phyloP scores from a whole-genome alignment of 805 yeast genomes.

The Candida lessepsii region DNA sequence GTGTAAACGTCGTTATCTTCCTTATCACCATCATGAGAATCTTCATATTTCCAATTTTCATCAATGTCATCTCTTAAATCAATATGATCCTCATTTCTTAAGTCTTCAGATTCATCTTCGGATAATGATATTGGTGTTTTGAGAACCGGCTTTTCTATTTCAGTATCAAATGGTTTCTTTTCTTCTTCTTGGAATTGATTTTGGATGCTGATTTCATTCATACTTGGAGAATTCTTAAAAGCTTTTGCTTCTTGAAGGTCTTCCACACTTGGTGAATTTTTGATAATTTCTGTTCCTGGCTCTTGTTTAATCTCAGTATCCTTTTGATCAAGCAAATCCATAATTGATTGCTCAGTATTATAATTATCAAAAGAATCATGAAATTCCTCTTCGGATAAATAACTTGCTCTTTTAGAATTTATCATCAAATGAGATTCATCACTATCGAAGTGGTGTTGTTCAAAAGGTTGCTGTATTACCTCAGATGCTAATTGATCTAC shows the following conservation, averaged over 20 bases:
- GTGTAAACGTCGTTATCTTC: slow-evolving; percentile 35
- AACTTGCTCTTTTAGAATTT: slow-evolving; percentile 10
- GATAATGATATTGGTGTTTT: slow-evolving; percentile 3
- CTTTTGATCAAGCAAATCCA: slow-evolving; percentile 29
- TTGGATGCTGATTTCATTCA: slow-evolving; percentile 1
- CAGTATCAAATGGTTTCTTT: not conserved
- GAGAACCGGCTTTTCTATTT: slow-evolving; percentile 9
- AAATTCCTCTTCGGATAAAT: slow-evolving; percentile 14
- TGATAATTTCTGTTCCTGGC: not conserved
- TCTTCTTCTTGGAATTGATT: not conserved
- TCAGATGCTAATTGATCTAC: slow-evolving; percentile 28
- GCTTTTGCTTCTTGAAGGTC: not conserved
- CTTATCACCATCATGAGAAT: slow-evolving; percentile 38
- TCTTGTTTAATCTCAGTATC: slow-evolving; percentile 1
- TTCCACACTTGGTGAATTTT: slow-evolving; percentile 2
- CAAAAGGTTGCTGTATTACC: not conserved
- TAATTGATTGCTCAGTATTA: slow-evolving; percentile 38
- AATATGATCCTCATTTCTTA: slow-evolving; percentile 2
- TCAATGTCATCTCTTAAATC: slow-evolving; percentile 31
- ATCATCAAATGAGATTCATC: slow-evolving; percentile 16
- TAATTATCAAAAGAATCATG: slow-evolving; percentile 35
- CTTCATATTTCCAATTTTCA: slow-evolving; percentile 37
- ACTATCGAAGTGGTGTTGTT: slow-evolving; percentile 1
- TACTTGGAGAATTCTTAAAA: slow-evolving; percentile 5
- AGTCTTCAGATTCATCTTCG: slow-evolving; percentile 1